Evolutionary conservation across 306 rosid species (phyloP).

Genomic region (Parietaria judaica): DNA sequence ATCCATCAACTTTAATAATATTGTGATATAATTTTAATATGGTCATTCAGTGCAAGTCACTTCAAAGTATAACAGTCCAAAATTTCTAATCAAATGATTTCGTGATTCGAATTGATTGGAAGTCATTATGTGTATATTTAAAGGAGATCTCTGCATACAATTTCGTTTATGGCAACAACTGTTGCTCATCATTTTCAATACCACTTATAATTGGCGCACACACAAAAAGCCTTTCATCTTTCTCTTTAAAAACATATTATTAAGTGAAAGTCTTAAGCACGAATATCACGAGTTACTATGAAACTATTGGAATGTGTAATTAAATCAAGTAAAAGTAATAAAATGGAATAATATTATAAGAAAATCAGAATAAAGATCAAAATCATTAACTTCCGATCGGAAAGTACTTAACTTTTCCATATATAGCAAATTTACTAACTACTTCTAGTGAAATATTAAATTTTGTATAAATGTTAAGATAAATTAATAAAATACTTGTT

Average conservation of each 20-base stretch:
- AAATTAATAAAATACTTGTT: too few relatives aligned
- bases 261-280: too few relatives aligned
- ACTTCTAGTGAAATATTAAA: too few relatives aligned
- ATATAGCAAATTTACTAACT: too few relatives aligned
- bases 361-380: too few relatives aligned
- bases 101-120: constrained; percentile 33
- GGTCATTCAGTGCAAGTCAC: constrained; percentile 39
- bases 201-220: constrained; percentile 33
- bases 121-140: constrained; percentile 36
- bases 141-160: constrained; percentile 26
- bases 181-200: constrained; percentile 63
- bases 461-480: too few relatives aligned
- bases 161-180: constrained; percentile 68
- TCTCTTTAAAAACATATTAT: constrained; percentile 32
- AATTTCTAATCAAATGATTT: constrained; percentile 26
- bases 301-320: too few relatives aligned
- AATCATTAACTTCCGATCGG: too few relatives aligned
- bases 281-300: too few relatives aligned
- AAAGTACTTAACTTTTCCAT: too few relatives aligned
- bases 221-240: constrained; percentile 6
- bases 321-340: too few relatives aligned
- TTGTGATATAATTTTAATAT: constrained; percentile 1
- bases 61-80: constrained; percentile 38
- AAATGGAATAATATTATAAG: too few relatives aligned
- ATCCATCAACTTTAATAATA: constrained; percentile 56